Conservation (phyloP, 306 rosid species). For the Medicago ruthenica region DNA sequence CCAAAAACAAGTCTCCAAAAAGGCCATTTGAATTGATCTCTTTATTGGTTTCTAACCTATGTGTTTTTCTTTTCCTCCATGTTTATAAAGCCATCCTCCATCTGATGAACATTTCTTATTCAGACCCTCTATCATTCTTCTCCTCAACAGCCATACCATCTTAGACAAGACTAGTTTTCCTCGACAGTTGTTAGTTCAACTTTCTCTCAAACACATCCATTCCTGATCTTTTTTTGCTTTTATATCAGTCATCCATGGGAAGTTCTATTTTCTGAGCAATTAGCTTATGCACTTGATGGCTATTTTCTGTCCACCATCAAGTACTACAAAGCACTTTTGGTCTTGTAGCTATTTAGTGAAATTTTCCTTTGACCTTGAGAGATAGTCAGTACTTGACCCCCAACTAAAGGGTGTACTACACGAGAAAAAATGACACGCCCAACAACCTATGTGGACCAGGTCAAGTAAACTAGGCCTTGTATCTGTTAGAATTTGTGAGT, state of each 20-base stretch:
- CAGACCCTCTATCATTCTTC: not conserved
- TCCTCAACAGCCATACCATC: not conserved
- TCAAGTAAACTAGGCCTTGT: not conserved
- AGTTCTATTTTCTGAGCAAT: not conserved
- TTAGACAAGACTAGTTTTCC: constrained; percentile 3
- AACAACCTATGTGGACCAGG: not conserved
- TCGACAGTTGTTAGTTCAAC: constrained; percentile 8
- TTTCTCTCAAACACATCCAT: not conserved
- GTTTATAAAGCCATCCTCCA: constrained; percentile 20
- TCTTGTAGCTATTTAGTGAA: too few species aligned
- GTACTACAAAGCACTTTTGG: too few species aligned
- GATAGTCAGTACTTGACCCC: not conserved
- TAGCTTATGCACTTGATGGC: not conserved
- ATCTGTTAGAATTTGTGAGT: not conserved
- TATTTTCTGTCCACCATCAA: too few species aligned
- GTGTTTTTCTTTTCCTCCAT: constrained; percentile 13
- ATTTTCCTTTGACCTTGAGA: not conserved
- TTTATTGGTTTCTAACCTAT: constrained; percentile 3
- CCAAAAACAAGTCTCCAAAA: constrained; percentile 11
- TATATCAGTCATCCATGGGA: too few species aligned
- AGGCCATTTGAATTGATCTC: constrained; percentile 19
- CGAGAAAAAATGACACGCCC: not conserved
- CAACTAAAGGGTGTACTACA: not conserved
- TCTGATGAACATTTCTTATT: not conserved
- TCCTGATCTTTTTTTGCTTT: not conserved